Evolutionary conservation across 495 filamentous ascomycete species (phyloP), one percentile per base, ranked within the genome.

Genomic region (Tuber aestivum): DNA sequence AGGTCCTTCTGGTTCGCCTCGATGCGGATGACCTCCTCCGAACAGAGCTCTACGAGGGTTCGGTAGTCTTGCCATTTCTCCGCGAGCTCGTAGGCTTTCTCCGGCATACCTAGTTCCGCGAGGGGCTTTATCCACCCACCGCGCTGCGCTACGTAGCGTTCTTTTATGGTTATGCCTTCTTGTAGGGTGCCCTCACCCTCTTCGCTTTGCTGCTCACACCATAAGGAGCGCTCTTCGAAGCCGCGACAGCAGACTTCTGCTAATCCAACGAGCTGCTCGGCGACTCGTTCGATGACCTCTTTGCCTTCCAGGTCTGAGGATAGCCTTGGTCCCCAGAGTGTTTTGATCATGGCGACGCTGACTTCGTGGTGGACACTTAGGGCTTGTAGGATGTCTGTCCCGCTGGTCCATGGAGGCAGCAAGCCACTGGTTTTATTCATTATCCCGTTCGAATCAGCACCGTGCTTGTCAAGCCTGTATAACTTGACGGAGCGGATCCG

Each of bases 41-140:
- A 83, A 35, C 81, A 82, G 10, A 89, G 83, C 79, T 93, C 89
- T 8, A 92, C 91, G 50, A 95, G 84, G 12, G 92, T 90, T 41
- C 86, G 86, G 81, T 93, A 89, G 72, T 92, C 91, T 44, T 87
- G 83, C 80, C 91, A 92, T 74, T 90, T 89, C 82, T 94, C 92
- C 12, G 94, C 93, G 44, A 97, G 85, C 37, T 83, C 83, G 73
- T 96, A 89, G 3, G 89, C 94, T 76, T 90, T 87, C 32, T 91
- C 87, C 77, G 89, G 88, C 71, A 89, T 87, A 10, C 88, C 91
- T 72, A 94, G 89, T n/a, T 90, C 88, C 7, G 89, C 89, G 65
- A 97, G 86, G 65, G 87, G 87, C 73, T 88, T 86, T 21, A 91
- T 85, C 72, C 89, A 87, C 78, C 86, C 86, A 41, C 86, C 86